Evolutionary conservation across 2,329 filamentous ascomycete genomes (phyloP).

Genomic region (Boeremia exigua): DNA sequence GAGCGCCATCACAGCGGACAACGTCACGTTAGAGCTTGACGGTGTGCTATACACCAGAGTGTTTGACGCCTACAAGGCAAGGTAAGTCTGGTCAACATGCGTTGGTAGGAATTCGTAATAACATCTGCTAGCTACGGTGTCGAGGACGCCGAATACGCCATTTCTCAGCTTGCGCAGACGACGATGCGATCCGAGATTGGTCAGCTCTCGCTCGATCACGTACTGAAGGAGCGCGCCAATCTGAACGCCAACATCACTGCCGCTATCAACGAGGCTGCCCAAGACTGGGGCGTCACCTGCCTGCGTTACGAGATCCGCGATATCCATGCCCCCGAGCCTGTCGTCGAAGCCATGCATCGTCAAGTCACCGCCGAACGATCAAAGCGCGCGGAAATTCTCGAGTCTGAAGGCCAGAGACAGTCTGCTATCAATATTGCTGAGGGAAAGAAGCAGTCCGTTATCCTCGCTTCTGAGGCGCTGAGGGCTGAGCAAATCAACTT

Average conservation of each 20-base stretch:
- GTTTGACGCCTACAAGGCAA: constrained; percentile 97
- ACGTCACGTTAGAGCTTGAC: constrained; percentile 94
- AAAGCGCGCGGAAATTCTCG: constrained; percentile 96
- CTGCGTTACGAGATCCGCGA: constrained; percentile 97
- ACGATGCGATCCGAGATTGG: constrained; percentile 99
- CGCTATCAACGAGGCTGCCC: constrained; percentile 96
- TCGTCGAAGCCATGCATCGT: constrained; percentile 97
- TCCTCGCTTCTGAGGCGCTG: constrained; percentile 91
- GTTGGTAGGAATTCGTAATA: constrained; percentile 10
- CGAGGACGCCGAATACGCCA: constrained; percentile 98
- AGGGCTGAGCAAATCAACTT: constrained; percentile 91
- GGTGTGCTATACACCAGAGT: constrained; percentile 95
- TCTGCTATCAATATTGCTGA: constrained; percentile 99
- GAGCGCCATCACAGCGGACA: constrained; percentile 97
- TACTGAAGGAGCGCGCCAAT: constrained; percentile 93
- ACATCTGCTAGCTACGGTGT: constrained; percentile 78
- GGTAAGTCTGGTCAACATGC: constrained; percentile 58
- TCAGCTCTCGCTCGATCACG: constrained; percentile 93
- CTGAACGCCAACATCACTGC: constrained; percentile 99
- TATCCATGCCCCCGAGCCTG: constrained; percentile 91
- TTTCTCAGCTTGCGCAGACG: constrained; percentile 95
- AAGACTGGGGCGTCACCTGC: constrained; percentile 96
- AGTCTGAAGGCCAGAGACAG: constrained; percentile 95
- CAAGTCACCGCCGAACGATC: constrained; percentile 97
- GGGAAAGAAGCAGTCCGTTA: constrained; percentile 95